These are phyloP conservation scores for Juglanconis juglandina DNA, from an alignment of 2,329 filamentous ascomycete genomes.

Conservation along the genomic window DNA sequence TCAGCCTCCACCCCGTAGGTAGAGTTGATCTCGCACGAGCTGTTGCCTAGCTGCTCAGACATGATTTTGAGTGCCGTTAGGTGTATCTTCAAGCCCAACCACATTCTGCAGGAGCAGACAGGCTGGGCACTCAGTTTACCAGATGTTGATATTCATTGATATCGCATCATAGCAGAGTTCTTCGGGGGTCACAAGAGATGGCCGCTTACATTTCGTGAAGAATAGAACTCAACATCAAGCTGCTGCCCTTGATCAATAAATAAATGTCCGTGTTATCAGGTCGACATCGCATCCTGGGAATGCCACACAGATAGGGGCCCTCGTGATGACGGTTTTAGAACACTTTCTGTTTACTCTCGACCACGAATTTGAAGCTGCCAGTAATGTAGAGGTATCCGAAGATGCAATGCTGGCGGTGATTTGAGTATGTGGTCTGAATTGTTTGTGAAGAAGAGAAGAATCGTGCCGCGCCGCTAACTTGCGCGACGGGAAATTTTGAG, in stretches of 20 bases:
- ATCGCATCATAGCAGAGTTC: constrained; percentile 12
- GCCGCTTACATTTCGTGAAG: constrained; percentile 12
- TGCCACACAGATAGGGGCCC: constrained; percentile 58
- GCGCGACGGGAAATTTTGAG: constrained; percentile 7
- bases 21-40: background rate
- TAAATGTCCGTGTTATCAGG: constrained; percentile 40
- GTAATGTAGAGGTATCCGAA: constrained; percentile 34
- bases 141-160: constrained; percentile 9
- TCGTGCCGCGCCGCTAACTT: background rate
- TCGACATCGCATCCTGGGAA: constrained; percentile 65
- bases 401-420: constrained; percentile 34
- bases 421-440: constrained; percentile 31
- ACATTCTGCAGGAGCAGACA: background rate
- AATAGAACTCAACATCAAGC: background rate
- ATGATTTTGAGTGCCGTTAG: constrained; percentile 5
- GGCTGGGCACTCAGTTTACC: constrained; percentile 20
- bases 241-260: background rate
- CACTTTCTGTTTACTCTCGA: constrained; percentile 51
- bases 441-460: constrained; percentile 21
- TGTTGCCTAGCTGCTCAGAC: constrained; percentile 5
- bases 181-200: background rate
- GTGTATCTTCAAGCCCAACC: constrained; percentile 18
- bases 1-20: constrained; percentile 12
- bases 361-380: constrained; percentile 53
- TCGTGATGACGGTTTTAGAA: constrained; percentile 69